A percentile compares a stretch with the other conserved stretches of the same genome.
phyloP scores from a whole-genome alignment of 805 yeast species.

The Hanseniaspora lindneri region DNA sequence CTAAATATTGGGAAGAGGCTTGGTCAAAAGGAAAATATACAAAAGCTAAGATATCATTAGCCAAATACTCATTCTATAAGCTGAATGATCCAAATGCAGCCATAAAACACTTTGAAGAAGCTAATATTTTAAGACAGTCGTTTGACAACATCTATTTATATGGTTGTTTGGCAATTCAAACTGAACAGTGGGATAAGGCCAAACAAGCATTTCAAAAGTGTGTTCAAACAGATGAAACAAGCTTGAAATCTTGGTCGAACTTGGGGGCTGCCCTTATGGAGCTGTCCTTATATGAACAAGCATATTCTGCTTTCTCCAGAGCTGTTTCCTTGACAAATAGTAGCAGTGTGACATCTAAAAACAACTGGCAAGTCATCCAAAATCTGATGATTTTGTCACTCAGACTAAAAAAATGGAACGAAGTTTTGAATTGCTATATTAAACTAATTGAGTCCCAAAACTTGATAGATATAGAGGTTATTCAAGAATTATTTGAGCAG shows the following conservation, averaged over 20 bases:
- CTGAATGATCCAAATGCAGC: slow-evolving; percentile 42
- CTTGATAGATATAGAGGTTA: slow-evolving; percentile 60
- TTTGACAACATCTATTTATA: slow-evolving; percentile 83
- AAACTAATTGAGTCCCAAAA: slow-evolving; percentile 46
- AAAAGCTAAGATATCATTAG: slow-evolving; percentile 74
- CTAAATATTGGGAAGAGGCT: slow-evolving; percentile 65
- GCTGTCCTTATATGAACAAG: slow-evolving; percentile 56
- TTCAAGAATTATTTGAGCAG: slow-evolving; percentile 60
- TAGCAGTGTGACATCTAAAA: slow-evolving; percentile 53
- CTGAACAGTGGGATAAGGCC: slow-evolving; percentile 58
- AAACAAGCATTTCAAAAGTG: slow-evolving; percentile 88
- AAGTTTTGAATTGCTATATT: slow-evolving; percentile 64
- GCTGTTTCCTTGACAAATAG: slow-evolving; percentile 77
- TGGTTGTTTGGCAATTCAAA: slow-evolving; percentile 79
- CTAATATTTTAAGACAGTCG: slow-evolving; percentile 41
- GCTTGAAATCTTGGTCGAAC: slow-evolving; percentile 81
- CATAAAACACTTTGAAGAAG: slow-evolving; percentile 59
- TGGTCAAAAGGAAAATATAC: slow-evolving; percentile 80
- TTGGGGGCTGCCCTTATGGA: slow-evolving; percentile 67
- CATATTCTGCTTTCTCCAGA: slow-evolving; percentile 70
- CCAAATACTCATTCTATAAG: slow-evolving; percentile 50
- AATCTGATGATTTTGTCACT: slow-evolving; percentile 75
- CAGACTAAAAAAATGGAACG: slow-evolving; percentile 76
- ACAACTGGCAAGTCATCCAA: slow-evolving; percentile 85
- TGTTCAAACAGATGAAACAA: slow-evolving; percentile 70